These are phyloP conservation scores for Macrolepiota dolichaula DNA, from an alignment of 768 basidiomycete genomes.

Conservation along the genomic window DNA sequence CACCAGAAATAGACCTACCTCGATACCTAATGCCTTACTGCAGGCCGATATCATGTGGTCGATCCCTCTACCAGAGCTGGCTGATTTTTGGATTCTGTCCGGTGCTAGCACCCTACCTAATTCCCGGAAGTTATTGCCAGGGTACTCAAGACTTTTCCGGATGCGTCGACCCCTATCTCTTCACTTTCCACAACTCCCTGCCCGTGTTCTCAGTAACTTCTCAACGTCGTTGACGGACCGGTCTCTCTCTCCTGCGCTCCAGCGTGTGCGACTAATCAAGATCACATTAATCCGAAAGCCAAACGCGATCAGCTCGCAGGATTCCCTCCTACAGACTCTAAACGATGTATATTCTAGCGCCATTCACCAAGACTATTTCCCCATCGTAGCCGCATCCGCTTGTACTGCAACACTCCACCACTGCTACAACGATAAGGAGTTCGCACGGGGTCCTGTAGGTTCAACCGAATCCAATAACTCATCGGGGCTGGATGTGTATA, in stretches of 20 bases:
- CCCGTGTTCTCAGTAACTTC: conserved; percentile 36
- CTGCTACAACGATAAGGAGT: conserved; percentile 87
- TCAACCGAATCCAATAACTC: conserved; percentile 62
- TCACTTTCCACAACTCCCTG: conserved; percentile 54
- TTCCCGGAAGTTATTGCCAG: conserved; percentile 46
- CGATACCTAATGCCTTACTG: conserved; percentile 50
- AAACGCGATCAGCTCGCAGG: too few relatives aligned
- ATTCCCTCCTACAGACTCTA: too few relatives aligned
- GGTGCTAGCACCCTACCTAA: conserved; percentile 48
- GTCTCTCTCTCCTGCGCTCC: conserved; percentile 71
- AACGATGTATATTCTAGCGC: conserved; percentile 41
- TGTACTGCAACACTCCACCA: conserved; percentile 94
- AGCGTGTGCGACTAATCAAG: conserved; percentile 79
- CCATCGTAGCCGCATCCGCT: conserved; percentile 86
- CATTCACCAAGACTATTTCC: conserved; percentile 85
- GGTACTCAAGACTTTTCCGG: conserved; percentile 44
- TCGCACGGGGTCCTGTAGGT: conserved; percentile 77
- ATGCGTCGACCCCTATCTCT: conserved; percentile 65
- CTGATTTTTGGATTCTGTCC: conserved; percentile 44
- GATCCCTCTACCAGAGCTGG: conserved; percentile 68
- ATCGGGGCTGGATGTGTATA: conserved; percentile 92
- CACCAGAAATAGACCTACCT: conserved; percentile 33
- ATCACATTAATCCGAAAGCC: too few relatives aligned
- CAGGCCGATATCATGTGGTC: conserved; percentile 85
- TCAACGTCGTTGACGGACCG: conserved; percentile 34